Percentiles rank a stretch among this genome's conserved stretches.
These are phyloP conservation scores for Acrodontium crateriforme DNA, from an alignment of 2,329 filamentous ascomycete genomes.

Conservation along the genomic window DNA sequence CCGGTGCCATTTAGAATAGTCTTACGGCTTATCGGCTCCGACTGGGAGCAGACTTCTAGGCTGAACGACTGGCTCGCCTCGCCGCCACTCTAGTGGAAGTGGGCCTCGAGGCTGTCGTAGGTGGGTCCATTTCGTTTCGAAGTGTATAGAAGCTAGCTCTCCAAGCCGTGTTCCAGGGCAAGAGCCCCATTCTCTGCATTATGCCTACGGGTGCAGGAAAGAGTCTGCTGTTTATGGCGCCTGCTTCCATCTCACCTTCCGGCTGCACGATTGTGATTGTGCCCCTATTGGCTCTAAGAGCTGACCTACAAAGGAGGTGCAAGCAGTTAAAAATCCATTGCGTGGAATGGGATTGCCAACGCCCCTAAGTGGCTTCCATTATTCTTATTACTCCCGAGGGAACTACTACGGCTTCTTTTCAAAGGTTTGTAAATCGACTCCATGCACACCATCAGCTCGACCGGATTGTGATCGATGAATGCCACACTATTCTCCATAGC, in stretches of 20 bases:
- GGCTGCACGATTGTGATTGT: conserved; percentile 12
- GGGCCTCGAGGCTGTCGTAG: too few species aligned
- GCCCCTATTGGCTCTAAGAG: conserved; percentile 11
- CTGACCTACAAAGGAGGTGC: conserved; percentile 5
- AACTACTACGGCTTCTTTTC: conserved; percentile 11
- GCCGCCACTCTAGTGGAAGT: too few species aligned
- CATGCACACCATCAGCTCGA: conserved; percentile 8
- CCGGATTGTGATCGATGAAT: conserved; percentile 9
- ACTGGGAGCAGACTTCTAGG: too few species aligned
- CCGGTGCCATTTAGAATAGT: too few species aligned
- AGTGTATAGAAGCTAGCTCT: too few species aligned
- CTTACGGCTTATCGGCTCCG: too few species aligned
- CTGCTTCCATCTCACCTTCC: conserved; percentile 5
- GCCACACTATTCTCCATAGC: too few species aligned
- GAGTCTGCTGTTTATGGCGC: conserved; percentile 19
- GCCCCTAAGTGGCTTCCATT: conserved; percentile 5
- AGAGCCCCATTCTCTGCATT: too few species aligned
- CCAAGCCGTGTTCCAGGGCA: too few species aligned
- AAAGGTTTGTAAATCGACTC: too few species aligned
- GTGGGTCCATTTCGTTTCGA: too few species aligned
- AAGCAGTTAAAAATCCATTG: conserved; percentile 1
- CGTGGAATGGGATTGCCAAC: background rate
- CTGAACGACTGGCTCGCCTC: too few species aligned
- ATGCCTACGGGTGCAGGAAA: conserved; percentile 16
- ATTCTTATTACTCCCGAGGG: conserved; percentile 16